A percentile compares a stretch with the other conserved stretches of the same genome.
Conservation (phyloP, 2,329 filamentous ascomycete genomes). For the Talaromyces sp. region DNA sequence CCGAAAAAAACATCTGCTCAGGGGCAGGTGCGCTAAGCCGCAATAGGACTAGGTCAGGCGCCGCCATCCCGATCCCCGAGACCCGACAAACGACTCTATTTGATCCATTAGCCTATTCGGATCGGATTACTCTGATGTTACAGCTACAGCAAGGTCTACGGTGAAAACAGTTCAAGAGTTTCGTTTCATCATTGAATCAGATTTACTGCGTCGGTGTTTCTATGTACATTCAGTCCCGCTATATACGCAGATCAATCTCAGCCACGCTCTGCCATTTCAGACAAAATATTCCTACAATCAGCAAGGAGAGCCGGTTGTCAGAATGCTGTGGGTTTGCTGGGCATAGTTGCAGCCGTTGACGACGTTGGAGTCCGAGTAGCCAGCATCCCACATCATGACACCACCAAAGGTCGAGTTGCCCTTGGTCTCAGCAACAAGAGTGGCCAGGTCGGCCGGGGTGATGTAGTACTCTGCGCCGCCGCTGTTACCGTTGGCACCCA, state of each 20-base stretch:
- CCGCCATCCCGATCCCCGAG: background rate
- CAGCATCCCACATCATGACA: conserved; percentile 58
- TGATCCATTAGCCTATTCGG: background rate
- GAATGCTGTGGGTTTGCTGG: conserved; percentile 45
- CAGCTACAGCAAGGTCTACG: background rate
- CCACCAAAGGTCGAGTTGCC: conserved; percentile 47
- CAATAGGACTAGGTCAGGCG: background rate
- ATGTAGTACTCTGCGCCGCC: conserved; percentile 40
- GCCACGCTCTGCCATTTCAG: conserved; percentile 25
- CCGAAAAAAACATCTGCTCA: background rate
- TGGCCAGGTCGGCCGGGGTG: conserved; percentile 39
- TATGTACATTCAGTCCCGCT: background rate
- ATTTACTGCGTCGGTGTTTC: background rate
- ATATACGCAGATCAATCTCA: background rate
- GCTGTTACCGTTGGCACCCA: conserved; percentile 12
- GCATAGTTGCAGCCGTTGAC: conserved; percentile 41
- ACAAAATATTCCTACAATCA: background rate
- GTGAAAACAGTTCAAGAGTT: background rate
- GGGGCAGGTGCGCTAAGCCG: background rate
- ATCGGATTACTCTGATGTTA: background rate
- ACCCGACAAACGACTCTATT: background rate
- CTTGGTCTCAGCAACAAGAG: conserved; percentile 40
- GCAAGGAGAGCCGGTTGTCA: conserved; percentile 16
- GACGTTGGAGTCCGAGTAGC: conserved; percentile 41
- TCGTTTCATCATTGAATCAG: background rate